Percentiles rank a stretch among this genome's conserved stretches.
These are phyloP conservation scores for Diaporthe eres DNA, from an alignment of 2,329 filamentous ascomycete genomes.

Conservation along the genomic window DNA sequence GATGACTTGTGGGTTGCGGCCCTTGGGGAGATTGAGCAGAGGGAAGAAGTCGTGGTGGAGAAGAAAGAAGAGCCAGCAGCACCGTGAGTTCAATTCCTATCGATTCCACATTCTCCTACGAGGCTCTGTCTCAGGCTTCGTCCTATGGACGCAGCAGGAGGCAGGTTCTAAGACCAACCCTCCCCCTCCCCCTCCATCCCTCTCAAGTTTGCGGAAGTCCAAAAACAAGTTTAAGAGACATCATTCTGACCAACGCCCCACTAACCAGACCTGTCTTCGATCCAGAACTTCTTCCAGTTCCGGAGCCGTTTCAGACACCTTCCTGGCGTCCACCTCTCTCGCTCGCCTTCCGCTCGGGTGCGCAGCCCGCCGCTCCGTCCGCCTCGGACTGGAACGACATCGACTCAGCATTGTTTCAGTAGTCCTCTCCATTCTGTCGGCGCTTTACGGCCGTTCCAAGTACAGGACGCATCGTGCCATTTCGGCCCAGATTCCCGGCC, in stretches of 20 bases:
- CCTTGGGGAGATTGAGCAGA: constrained; percentile 77
- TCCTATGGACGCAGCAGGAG: constrained; percentile 20
- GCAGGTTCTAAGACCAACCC: not conserved
- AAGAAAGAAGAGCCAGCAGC: constrained; percentile 47
- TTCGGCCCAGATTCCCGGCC: constrained; percentile 80
- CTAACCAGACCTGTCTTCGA: constrained; percentile 88
- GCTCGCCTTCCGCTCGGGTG: constrained; percentile 90
- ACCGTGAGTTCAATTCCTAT: constrained; percentile 64
- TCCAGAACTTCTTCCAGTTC: constrained; percentile 79
- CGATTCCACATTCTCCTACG: not conserved
- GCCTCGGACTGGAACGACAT: constrained; percentile 88
- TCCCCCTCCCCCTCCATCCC: not conserved
- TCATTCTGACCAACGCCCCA: constrained; percentile 61
- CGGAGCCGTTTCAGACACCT: constrained; percentile 71
- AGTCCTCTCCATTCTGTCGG: constrained; percentile 62
- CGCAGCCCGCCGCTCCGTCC: constrained; percentile 82
- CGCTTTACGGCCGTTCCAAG: constrained; percentile 75
- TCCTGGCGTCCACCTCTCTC: constrained; percentile 89
- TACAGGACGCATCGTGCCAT: constrained; percentile 75
- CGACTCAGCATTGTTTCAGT: constrained; percentile 84
- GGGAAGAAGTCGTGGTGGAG: constrained; percentile 71
- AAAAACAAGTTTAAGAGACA: constrained; percentile 47
- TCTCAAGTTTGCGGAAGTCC: constrained; percentile 40
- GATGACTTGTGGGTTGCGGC: constrained; percentile 87
- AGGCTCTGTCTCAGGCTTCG: constrained; percentile 8